These are phyloP conservation scores for Fusarium vanettenii DNA, from an alignment of 2,329 filamentous ascomycete species.

Conservation along the genomic window DNA sequence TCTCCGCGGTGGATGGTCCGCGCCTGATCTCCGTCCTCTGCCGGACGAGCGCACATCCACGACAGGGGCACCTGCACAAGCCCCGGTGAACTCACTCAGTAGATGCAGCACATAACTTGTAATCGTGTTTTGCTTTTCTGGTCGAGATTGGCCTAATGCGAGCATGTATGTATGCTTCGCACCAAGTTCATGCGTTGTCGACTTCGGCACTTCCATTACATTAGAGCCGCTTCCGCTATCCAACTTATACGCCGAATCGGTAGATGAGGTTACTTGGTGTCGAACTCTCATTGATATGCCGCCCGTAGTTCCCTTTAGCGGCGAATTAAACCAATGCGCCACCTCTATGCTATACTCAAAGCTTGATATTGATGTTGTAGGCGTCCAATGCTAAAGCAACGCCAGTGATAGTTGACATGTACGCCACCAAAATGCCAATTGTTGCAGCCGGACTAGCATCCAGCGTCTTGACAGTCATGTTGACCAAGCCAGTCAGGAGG, in stretches of 20 bases:
- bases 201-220: not conserved
- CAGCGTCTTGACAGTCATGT: constrained; percentile 86
- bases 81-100: not conserved
- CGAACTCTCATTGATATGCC: not conserved
- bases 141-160: constrained; percentile 6
- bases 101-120: not conserved
- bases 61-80: not conserved
- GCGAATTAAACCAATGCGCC: not conserved
- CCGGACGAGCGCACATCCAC: not conserved
- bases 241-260: not conserved
- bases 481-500: constrained; percentile 87
- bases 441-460: constrained; percentile 72
- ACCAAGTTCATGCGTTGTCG: constrained; percentile 1
- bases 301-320: not conserved
- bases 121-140: constrained; percentile 9
- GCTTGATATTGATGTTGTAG: constrained; percentile 76
- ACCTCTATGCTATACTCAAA: constrained; percentile 54
- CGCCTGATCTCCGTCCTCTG: not conserved
- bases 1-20: not conserved
- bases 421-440: constrained; percentile 80
- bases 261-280: not conserved
- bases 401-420: constrained; percentile 74
- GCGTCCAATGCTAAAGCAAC: constrained; percentile 75
- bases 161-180: not conserved
- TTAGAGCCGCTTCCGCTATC: not conserved